Evolutionary conservation across 2,329 filamentous ascomycete genomes (phyloP), one percentile per base, ranked within the genome.

Genomic region (Ceratocystiopsis minuta): DNA sequence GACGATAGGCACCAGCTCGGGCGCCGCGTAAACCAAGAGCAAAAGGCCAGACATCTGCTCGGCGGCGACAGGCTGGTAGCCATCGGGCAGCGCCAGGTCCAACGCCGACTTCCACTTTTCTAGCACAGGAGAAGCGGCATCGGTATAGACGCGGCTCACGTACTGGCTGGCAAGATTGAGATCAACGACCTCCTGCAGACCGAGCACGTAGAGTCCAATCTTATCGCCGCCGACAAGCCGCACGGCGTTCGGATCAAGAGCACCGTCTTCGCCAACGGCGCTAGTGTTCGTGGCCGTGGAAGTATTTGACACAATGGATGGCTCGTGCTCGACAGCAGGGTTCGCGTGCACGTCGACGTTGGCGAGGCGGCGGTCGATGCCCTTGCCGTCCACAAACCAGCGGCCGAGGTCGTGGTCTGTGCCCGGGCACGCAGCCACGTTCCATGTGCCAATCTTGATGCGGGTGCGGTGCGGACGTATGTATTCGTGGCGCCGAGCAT

Each of bases 381-480:
- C 83, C 52, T 80, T 73, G 15, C 80, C 82, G 12, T 76, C 67
- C 9, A 92, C 70, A 56, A 98, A 95, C 90, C 90, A 98, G 31
- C 72, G 75, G 9, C 75, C 80, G 6, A 98, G 63, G 55, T 96
- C 90, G 50, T 84, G 82, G 57, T 94, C 86, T 0, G 85, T 86
- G 18, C 82, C 85, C 13, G 82, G 75, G 49, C 81, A 78, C 1
- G 80, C 78, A 4, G 86, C 90, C 15, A 94, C 84, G 59, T 98
- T 98, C 90, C 90, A 98, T 0, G 83, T 80, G 36, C 88, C 90
- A 40, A 98, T 70, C 60, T 95, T 95, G 58, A 98, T 72, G 49
- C 78, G 78, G 51, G 94, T 74, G 40, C 71, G 71, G 55, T 78
- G 78, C 36, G 77, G 72, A 34, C 77, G 73, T 20, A 80, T 79